Base-by-base conservation (phyloP, 768 basidiomycete species). In the Dentipellis sp. region DNA sequence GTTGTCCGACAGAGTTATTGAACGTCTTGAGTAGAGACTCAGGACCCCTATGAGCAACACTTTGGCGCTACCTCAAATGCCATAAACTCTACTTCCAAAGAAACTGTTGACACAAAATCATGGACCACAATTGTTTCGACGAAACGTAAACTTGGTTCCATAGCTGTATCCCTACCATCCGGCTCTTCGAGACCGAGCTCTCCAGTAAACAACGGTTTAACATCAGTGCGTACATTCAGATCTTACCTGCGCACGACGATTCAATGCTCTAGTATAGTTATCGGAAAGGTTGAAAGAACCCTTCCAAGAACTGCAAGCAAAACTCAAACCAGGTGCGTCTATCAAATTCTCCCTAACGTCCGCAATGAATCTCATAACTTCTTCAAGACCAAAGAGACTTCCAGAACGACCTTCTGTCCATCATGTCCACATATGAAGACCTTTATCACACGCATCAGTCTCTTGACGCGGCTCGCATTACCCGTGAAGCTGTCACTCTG, bases 401-500 rank as follows among this genome's bases (percentile, higher is more conserved):
- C 7, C 87, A 89, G 67, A 79, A 83, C 50, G 82, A 86, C 59
- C 64, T 91, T 1, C 71, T 91, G n/a, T 82, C 83, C 5, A 68
- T 76, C 3, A 71, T 89, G 29, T 82, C 78, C 36, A 77, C 83
- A 1, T 77, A 92, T 56, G 76, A 82, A 59, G 95, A 99, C 65
- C 63, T 97, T 17, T 91, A 88, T 65, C 65, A 89, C 29, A 76
- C 92, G 19, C 79, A 81, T 7, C 74, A 83, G 37, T 71, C 80
- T n/a, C 72, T 85, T 50, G 84, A 87, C 12, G 73, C 79, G n/a
- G 81, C 84, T 54, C 78, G 78, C 64, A 68, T 69, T 17, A 74
- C 82, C 16, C 78, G 91, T 40, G 84, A 92, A 66, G 83, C 81
- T 1, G 77, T 85, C 3, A 74, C 89, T 2, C 70, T 95, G 4